A percentile compares a stretch with the other conserved stretches of the same genome.
Evolutionary conservation across 148 eudicot species (phyloP).

Genomic region (Heliosperma pusillum): DNA sequence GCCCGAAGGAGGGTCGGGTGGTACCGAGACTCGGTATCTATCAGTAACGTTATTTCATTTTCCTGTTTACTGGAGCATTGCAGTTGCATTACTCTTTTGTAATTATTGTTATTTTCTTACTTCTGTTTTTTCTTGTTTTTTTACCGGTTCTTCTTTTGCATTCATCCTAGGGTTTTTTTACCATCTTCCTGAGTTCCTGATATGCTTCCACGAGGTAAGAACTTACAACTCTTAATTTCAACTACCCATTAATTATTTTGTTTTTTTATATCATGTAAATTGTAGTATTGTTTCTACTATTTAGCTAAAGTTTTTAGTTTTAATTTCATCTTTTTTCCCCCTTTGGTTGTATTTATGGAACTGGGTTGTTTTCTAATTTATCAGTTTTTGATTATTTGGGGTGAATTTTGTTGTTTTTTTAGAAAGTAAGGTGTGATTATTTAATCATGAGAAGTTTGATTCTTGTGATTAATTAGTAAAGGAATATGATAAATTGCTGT

Average conservation of each 20-base stretch:
- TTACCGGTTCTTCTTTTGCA: neutral
- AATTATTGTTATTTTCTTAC: neutral
- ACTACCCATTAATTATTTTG: neutral
- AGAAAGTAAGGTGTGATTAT: neutral
- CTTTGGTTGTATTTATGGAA: neutral
- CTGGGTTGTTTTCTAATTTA: constrained; percentile 10
- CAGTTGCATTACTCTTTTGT: neutral
- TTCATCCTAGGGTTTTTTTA: constrained; percentile 14
- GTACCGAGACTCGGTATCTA: no score
- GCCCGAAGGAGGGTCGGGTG: no score
- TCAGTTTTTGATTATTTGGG: neutral
- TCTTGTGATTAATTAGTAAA: neutral
- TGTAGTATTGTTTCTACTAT: neutral
- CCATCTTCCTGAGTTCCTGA: neutral
- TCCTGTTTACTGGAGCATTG: no score
- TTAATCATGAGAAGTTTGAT: neutral
- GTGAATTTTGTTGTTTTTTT: neutral
- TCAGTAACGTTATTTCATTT: no score
- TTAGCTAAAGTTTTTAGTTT: neutral
- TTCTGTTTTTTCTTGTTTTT: neutral
- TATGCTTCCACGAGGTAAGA: constrained; percentile 25
- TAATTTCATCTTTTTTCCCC: neutral
- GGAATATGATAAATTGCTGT: neutral
- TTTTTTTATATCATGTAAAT: neutral
- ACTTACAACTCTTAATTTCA: neutral